Percentiles rank a stretch among this genome's conserved stretches.
Conservation (phyloP, 2,329 filamentous ascomycete genomes). For the Eurotiales sp. region DNA sequence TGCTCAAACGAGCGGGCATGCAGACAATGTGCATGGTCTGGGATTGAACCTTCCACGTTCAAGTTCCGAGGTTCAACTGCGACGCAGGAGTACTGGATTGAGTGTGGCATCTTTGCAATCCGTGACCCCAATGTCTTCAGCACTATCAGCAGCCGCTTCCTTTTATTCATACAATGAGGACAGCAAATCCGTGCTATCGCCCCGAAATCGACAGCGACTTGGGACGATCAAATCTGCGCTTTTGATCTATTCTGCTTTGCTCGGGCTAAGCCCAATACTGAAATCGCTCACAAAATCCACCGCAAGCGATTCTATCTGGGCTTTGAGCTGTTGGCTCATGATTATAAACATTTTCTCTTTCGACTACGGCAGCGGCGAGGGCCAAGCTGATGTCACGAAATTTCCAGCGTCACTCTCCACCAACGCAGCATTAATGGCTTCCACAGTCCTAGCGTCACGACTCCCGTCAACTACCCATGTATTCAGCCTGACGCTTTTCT, state of each 20-base stretch:
- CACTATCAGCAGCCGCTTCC: constrained; percentile 22
- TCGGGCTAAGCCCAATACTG: constrained; percentile 89
- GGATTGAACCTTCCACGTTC: constrained; percentile 40
- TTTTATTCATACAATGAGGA: constrained; percentile 19
- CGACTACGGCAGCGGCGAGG: constrained; percentile 71
- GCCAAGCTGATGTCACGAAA: constrained; percentile 40
- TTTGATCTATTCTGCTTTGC: constrained; percentile 86
- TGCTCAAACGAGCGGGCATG: constrained; percentile 25
- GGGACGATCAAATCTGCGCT: constrained; percentile 88
- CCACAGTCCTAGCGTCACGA: constrained; percentile 85
- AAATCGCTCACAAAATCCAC: constrained; percentile 95
- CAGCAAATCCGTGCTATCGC: constrained; percentile 37
- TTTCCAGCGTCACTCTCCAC: constrained; percentile 71
- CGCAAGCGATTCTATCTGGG: constrained; percentile 93
- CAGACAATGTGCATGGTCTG: constrained; percentile 37
- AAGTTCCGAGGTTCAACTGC: constrained; percentile 30
- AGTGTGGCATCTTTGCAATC: constrained; percentile 53
- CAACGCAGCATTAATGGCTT: constrained; percentile 94
- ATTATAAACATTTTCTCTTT: constrained; percentile 97
- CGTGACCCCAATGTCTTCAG: constrained; percentile 24
- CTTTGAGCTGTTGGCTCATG: constrained; percentile 88
- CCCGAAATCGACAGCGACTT: constrained; percentile 60
- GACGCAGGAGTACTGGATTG: constrained; percentile 25
- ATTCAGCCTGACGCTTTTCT: constrained; percentile 91
- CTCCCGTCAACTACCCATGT: constrained; percentile 89